Evolutionary conservation across 106 monocot species (phyloP), one percentile per base, ranked within the genome.

Genomic region (Acorus gramineus): DNA sequence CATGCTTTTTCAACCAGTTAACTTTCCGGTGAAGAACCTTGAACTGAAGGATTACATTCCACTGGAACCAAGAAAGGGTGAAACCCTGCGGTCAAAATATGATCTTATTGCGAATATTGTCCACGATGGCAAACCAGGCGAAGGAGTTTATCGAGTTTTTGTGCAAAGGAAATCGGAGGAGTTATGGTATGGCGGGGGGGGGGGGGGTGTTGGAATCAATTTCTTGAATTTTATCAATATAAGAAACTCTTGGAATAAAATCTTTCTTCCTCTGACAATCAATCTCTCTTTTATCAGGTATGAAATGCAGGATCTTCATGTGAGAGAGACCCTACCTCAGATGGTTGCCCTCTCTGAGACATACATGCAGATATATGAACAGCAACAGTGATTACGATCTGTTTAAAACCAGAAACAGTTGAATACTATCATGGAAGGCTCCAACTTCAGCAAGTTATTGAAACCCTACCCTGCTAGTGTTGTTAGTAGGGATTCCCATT

Each of bases 301-400:
- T 80, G 98, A 98, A 65, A 86, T 98, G 87, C 98, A 92, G 68
- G 98, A 98, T 49, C 85, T 98, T 11, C 98, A 98, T 73, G 98
- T 98, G 10, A 89, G 81, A 0, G 96, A 98, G 72, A 98, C 98
- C 48, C 88, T 98, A 76, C 98, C 92, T 55, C 98, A 98, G 61
- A 98, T 98, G 85, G 98, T 98, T 79, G 92, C 92, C 50, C 76
- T 98, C 42, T 98, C 92, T 7, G 98, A 98, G 78, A 52, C 98
- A 4, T 92, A 98, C 65, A 89, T 98, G 98, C 98, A 98, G 75
- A 98, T 98, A 50, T 98, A 98, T 50, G 98, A 98, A 75, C 88
- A 98, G 60, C 91, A 98, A 11, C 77, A 77, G 65, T 85, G 69
- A 81, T 28, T 28, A 1, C 28, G 28, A 28, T 28, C 28, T 28